These are phyloP conservation scores for Scolecobasidium constrictum DNA, from an alignment of 2,329 filamentous ascomycete genomes.

Conservation along the genomic window DNA sequence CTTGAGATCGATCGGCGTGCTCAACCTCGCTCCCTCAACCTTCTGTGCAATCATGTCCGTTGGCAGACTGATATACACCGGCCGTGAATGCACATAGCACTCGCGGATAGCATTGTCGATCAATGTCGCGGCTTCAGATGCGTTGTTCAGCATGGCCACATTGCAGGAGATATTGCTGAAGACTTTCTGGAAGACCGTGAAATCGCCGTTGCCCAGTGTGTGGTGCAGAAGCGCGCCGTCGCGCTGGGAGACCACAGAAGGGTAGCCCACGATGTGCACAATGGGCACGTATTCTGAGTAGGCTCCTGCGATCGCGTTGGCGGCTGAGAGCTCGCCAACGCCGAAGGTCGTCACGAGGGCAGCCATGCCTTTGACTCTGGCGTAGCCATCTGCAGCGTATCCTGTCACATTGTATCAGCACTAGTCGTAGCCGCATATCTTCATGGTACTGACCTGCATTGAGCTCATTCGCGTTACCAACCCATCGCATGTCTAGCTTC, in stretches of 20 bases:
- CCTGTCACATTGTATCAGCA: slow-evolving; percentile 19
- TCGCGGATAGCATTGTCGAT: slow-evolving; percentile 69
- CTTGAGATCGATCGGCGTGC: slow-evolving; percentile 57
- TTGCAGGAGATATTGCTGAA: slow-evolving; percentile 59
- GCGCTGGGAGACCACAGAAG: slow-evolving; percentile 28
- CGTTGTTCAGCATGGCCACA: slow-evolving; percentile 59
- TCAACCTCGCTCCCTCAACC: slow-evolving; percentile 60
- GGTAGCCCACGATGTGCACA: slow-evolving; percentile 36
- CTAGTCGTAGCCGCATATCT: no score
- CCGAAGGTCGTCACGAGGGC: slow-evolving; percentile 38
- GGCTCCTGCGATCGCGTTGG: slow-evolving; percentile 36
- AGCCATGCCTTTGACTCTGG: slow-evolving; percentile 33
- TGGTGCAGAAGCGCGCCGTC: slow-evolving; percentile 34
- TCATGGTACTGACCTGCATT: slow-evolving; percentile 41
- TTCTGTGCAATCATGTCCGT: slow-evolving; percentile 71
- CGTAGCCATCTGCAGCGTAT: slow-evolving; percentile 37
- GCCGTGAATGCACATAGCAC: slow-evolving; percentile 63
- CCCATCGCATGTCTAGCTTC: slow-evolving; percentile 44
- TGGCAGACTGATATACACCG: slow-evolving; percentile 75
- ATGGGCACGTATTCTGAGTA: slow-evolving; percentile 37
- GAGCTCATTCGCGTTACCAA: slow-evolving; percentile 52
- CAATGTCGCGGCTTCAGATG: slow-evolving; percentile 57
- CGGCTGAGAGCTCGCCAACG: slow-evolving; percentile 36
- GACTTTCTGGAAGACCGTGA: slow-evolving; percentile 75
- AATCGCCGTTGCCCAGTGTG: slow-evolving; percentile 51